These are phyloP conservation scores for Medicago ruthenica DNA, from an alignment of 306 rosid species.

Conservation along the genomic window DNA sequence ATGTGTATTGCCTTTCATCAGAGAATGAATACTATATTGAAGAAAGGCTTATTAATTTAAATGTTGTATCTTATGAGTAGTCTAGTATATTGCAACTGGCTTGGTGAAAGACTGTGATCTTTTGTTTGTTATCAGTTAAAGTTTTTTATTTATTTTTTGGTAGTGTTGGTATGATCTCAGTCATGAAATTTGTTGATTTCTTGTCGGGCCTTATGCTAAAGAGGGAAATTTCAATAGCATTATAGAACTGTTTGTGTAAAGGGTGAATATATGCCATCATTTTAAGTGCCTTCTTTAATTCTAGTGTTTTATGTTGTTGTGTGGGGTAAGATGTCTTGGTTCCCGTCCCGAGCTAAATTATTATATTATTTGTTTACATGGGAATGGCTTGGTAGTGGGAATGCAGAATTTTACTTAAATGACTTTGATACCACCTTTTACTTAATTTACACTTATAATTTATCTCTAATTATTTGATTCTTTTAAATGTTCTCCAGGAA, in stretches of 20 bases:
- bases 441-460: conserved; percentile 15
- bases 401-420: conserved; percentile 19
- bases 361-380: conserved; percentile 17
- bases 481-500: conserved; percentile 64
- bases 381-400: conserved; percentile 30
- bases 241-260: conserved; percentile 24
- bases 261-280: conserved; percentile 19
- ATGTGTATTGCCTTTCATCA: conserved; percentile 30
- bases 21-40: conserved; percentile 26
- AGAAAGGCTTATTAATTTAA: conserved; percentile 12
- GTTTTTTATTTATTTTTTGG: neutral
- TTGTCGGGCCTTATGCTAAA: conserved; percentile 5
- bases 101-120: neutral
- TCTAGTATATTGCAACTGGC: conserved; percentile 17
- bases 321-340: conserved; percentile 27
- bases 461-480: conserved; percentile 26
- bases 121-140: conserved; percentile 5
- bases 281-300: conserved; percentile 28
- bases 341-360: conserved; percentile 14
- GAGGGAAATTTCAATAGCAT: conserved; percentile 28
- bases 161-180: conserved; percentile 14
- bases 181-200: conserved; percentile 25
- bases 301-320: conserved; percentile 15
- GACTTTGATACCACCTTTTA: conserved; percentile 10
- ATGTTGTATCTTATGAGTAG: conserved; percentile 10